Evolutionary conservation across 108 stramenopile genomes (phyloP).

Genomic region (Cyclotella kingstonii): DNA sequence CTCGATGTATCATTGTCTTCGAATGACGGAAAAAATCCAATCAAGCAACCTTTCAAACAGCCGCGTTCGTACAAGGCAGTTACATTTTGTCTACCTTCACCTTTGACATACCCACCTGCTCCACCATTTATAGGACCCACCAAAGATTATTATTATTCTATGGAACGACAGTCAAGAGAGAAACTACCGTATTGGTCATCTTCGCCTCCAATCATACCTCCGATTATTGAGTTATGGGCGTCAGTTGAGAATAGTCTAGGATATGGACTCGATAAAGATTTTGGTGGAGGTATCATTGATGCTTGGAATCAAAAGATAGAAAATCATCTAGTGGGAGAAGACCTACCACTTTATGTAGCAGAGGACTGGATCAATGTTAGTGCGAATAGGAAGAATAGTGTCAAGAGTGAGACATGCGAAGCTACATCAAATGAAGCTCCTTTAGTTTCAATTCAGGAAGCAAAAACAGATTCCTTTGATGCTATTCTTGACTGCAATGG

Average conservation of each 20-base stretch:
- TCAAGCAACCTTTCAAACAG: background rate
- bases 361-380: constrained; percentile 8
- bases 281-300: too few relatives aligned
- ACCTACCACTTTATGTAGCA: constrained; percentile 9
- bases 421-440: background rate
- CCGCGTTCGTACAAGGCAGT: constrained; percentile 19
- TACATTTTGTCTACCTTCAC: constrained; percentile 26
- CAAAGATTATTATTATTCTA: constrained; percentile 32
- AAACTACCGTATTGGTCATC: constrained; percentile 12
- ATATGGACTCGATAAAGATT: background rate
- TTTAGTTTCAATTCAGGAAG: background rate
- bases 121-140: constrained; percentile 31
- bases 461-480: constrained; percentile 13
- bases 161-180: constrained; percentile 14
- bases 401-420: background rate
- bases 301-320: constrained; percentile 17
- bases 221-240: constrained; percentile 40
- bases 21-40: background rate
- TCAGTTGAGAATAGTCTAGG: constrained; percentile 20
- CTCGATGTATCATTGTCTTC: too few relatives aligned
- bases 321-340: constrained; percentile 26
- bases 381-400: background rate
- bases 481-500: constrained; percentile 27
- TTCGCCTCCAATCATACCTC: constrained; percentile 12
- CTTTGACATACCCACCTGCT: constrained; percentile 21